phyloP scores from a whole-genome alignment of 2,329 filamentous ascomycete genomes.

The Penicillium sp. region DNA sequence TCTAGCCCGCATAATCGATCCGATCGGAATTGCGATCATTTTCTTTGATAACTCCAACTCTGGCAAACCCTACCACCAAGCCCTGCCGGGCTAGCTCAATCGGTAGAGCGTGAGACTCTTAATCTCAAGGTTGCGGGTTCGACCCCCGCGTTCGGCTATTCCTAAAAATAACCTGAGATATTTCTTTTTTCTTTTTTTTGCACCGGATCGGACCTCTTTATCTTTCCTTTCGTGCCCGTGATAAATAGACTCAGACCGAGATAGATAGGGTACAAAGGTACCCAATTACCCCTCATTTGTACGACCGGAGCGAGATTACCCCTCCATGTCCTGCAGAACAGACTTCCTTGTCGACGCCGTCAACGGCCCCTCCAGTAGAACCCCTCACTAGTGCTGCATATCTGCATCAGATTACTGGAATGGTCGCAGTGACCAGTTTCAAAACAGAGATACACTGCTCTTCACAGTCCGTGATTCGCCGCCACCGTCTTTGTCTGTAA shows the following conservation, averaged over 20 bases:
- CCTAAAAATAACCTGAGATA: slow-evolving; percentile 13
- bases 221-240: not conserved
- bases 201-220: not conserved
- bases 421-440: slow-evolving; percentile 7
- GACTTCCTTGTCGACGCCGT: not conserved
- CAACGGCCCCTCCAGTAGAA: not conserved
- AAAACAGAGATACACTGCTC: not conserved
- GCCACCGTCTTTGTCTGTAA: not conserved
- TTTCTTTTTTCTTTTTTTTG: not conserved
- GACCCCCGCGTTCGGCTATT: slow-evolving; percentile 43
- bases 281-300: not conserved
- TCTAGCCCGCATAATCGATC: too few relatives aligned
- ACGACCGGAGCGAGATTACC: not conserved
- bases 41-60: not conserved
- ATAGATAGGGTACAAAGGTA: not conserved
- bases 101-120: slow-evolving; percentile 53
- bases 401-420: not conserved
- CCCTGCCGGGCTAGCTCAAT: slow-evolving; percentile 50
- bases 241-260: not conserved
- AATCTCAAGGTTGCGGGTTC: slow-evolving; percentile 45
- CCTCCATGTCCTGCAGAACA: slow-evolving; percentile 5
- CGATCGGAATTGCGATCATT: not conserved
- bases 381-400: slow-evolving; percentile 9
- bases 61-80: not conserved
- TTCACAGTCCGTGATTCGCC: not conserved